Conservation (phyloP, 495 filamentous ascomycete genomes). For the Neurospora sp. region DNA sequence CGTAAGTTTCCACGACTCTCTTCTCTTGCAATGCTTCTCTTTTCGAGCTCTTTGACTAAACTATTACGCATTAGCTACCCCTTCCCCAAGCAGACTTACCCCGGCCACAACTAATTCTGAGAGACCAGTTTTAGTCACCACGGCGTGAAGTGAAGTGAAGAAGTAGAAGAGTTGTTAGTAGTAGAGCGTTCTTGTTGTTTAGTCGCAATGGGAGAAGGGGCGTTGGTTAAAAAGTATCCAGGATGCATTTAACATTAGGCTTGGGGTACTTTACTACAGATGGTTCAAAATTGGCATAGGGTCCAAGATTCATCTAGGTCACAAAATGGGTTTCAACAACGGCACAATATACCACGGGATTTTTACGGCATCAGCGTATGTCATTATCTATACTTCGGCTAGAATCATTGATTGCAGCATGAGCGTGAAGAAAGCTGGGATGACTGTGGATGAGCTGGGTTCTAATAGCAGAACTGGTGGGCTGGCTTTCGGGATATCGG, state of each 20-base stretch:
- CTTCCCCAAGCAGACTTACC: constrained; percentile 74
- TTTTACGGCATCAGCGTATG: not conserved
- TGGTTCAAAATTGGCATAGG: not conserved
- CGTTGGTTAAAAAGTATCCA: not conserved
- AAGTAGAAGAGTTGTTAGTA: not conserved
- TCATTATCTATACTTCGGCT: not conserved
- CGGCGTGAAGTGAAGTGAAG: not conserved
- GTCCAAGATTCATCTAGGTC: constrained; percentile 8
- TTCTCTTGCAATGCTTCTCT: not conserved
- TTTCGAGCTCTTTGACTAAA: not conserved
- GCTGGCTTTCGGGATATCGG: not conserved
- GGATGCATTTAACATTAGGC: not conserved
- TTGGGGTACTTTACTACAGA: not conserved
- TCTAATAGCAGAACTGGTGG: not conserved
- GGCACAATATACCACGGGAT: constrained; percentile 5
- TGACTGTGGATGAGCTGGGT: not conserved
- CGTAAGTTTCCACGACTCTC: constrained; percentile 53
- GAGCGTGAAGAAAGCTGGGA: not conserved
- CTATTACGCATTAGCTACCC: constrained; percentile 10
- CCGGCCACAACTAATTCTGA: constrained; percentile 17
- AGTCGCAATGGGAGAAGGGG: not conserved
- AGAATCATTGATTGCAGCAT: not conserved
- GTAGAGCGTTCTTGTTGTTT: not conserved
- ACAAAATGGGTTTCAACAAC: constrained; percentile 25
- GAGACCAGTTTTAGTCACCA: not conserved